Evolutionary conservation across 2,329 filamentous ascomycete species (phyloP), one percentile per base, ranked within the genome.

Genomic region (Lachnellula arida): DNA sequence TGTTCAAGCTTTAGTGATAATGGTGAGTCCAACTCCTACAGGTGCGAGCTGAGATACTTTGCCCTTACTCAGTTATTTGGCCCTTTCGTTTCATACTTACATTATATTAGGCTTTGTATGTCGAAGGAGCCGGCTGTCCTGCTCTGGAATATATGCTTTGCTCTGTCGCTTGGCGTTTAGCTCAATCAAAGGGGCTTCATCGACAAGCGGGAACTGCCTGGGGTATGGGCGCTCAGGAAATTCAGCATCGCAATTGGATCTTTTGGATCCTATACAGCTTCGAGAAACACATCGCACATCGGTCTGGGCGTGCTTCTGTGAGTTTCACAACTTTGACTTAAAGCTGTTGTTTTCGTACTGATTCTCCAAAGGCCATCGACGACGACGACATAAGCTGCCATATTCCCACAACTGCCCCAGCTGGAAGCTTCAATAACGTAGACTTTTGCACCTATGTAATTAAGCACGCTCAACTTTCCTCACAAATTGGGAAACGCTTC

Each of bases 191-290:
- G n/a, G 37, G 37, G 14, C 17, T 40, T n/a, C 37, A 40, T 17
- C 37, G 37, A 17, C 37, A 40, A 17, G 15, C 37, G 37, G 37
- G 15, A 40, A 40, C 15, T 7, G n/a, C 37, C 15, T 40, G 37
- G 37, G n/a, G n/a, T 17, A 15, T 40, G n/a, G 5, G 15, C 14
- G 37, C 14, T n/a, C 17, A 15, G 37, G 37, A 63, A 25, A 37
- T 53, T 15, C 19, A 49, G 28, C 50, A 58, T 17, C 54, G 60
- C 22, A 60, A 55, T 14, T 63, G 59, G 56, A 28, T 63, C 4
- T 64, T 60, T 46, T 64, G 62, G 62, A 46, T 50, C 2, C 42
- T 64, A 6, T 64, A 64, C 22, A 28, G 42, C n/a, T 60, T 57
- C 44, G 60, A 63, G 19, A 64, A 63, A 49, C 54, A 60, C n/a